phyloP scores from a whole-genome alignment of 2,329 filamentous ascomycete genomes.

The Phyllosticta ampelicida region DNA sequence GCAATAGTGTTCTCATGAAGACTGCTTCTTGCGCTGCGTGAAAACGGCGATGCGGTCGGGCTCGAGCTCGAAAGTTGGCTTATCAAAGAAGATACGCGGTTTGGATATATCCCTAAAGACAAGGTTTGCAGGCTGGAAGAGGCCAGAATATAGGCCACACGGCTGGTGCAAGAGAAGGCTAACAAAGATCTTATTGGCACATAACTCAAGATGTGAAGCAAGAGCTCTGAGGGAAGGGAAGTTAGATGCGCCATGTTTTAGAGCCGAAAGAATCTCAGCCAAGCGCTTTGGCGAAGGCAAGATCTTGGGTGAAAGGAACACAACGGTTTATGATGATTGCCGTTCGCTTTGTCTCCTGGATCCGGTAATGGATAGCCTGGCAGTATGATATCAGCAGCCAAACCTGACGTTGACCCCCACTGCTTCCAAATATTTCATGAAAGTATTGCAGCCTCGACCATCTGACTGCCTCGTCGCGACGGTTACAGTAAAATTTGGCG shows the following conservation, averaged over 20 bases:
- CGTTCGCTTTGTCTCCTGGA: not conserved
- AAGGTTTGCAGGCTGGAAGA: conserved; percentile 46
- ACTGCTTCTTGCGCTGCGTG: conserved; percentile 6
- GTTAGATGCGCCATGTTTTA: conserved; percentile 4
- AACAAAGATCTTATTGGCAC: conserved; percentile 24
- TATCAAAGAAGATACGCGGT: conserved; percentile 62
- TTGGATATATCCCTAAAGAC: conserved; percentile 73
- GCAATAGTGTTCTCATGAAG: not conserved
- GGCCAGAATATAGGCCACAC: conserved; percentile 19
- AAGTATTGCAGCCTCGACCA: not conserved
- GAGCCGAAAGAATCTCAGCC: not conserved
- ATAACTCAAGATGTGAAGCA: conserved; percentile 22
- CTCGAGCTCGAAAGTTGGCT: conserved; percentile 41
- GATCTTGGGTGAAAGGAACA: not conserved
- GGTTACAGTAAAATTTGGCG: not conserved
- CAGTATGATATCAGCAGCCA: not conserved
- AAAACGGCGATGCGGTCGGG: conserved; percentile 8
- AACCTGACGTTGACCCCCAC: not conserved
- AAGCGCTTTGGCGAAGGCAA: not conserved
- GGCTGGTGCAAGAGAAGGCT: conserved; percentile 24
- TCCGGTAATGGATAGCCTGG: not conserved
- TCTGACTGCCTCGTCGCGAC: not conserved
- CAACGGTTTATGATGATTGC: not conserved
- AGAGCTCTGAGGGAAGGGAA: conserved; percentile 23
- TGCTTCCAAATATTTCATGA: not conserved